Evolutionary conservation across 1,284 basidiomycete genomes (phyloP).

Genomic region (Gomphus sp.): DNA sequence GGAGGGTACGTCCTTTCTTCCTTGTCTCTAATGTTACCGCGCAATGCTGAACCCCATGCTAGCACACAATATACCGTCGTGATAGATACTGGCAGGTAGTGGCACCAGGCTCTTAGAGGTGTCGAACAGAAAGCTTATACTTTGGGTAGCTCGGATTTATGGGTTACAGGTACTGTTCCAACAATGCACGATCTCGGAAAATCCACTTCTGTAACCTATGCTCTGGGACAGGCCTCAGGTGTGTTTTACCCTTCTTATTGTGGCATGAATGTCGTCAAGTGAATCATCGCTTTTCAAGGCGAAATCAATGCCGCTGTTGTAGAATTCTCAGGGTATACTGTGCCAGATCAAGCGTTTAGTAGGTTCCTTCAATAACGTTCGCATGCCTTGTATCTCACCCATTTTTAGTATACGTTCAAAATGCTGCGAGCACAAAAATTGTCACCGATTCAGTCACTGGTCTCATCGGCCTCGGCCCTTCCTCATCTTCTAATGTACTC

Average conservation of each 20-base stretch:
- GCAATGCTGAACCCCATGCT: neutral
- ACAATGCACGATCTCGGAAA: slow-evolving; percentile 46
- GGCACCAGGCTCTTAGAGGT: neutral
- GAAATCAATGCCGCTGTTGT: slow-evolving; percentile 43
- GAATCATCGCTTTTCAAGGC: slow-evolving; percentile 28
- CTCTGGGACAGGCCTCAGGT: slow-evolving; percentile 60
- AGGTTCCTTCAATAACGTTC: slow-evolving; percentile 16
- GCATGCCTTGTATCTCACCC: neutral
- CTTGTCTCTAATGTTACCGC: neutral
- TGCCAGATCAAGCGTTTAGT: slow-evolving; percentile 59
- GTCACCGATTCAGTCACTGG: slow-evolving; percentile 25
- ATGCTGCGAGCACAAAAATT: slow-evolving; percentile 52
- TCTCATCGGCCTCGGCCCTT: slow-evolving; percentile 32
- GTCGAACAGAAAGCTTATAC: neutral
- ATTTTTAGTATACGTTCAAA: slow-evolving; percentile 48
- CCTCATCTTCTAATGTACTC: slow-evolving; percentile 23
- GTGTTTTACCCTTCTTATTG: slow-evolving; percentile 16
- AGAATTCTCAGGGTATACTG: slow-evolving; percentile 42
- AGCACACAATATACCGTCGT: neutral
- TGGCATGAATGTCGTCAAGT: slow-evolving; percentile 6
- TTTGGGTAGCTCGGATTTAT: slow-evolving; percentile 43
- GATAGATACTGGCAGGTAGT: slow-evolving; percentile 10
- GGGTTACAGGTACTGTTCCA: slow-evolving; percentile 41
- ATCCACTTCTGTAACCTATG: slow-evolving; percentile 49
- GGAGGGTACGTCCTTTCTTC: slow-evolving; percentile 3